phyloP scores from a whole-genome alignment of 2,329 filamentous ascomycete species.

The Pezicula rhizophila region DNA sequence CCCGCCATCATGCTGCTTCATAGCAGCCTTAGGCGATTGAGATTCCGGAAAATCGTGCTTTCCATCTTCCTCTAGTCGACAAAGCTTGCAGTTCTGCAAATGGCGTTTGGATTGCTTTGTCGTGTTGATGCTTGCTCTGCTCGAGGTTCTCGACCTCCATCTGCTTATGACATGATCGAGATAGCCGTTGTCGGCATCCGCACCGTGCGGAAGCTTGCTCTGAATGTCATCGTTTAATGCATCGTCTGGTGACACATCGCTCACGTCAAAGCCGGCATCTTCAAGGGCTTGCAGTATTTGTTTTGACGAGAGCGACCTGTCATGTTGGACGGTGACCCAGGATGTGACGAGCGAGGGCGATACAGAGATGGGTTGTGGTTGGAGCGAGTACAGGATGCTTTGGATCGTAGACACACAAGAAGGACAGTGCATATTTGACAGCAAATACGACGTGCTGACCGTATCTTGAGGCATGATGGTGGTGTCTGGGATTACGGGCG shows the following conservation, averaged over 20 bases:
- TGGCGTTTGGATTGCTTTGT: conserved; percentile 23
- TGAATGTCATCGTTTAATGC: background rate
- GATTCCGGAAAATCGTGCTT: conserved; percentile 7
- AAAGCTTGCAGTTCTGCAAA: conserved; percentile 44
- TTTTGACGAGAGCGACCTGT: conserved; percentile 34
- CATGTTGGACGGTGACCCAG: conserved; percentile 57
- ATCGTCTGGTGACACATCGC: conserved; percentile 22
- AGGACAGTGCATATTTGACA: conserved; percentile 73
- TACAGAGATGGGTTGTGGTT: conserved; percentile 48
- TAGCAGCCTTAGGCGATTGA: background rate
- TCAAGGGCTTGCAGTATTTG: conserved; percentile 43
- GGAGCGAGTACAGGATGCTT: conserved; percentile 42
- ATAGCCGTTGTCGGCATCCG: conserved; percentile 18
- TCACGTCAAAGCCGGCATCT: conserved; percentile 53
- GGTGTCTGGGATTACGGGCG: background rate
- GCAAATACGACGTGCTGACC: conserved; percentile 41
- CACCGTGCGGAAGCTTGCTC: conserved; percentile 1
- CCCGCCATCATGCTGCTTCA: background rate
- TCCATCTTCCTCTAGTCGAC: conserved; percentile 33
- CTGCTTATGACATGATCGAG: conserved; percentile 21
- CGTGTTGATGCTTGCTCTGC: conserved; percentile 12
- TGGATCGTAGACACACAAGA: conserved; percentile 66
- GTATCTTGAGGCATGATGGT: conserved; percentile 3
- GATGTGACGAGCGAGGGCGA: conserved; percentile 68
- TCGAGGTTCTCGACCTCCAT: conserved; percentile 7